These are phyloP conservation scores for Pythium periplocum DNA, from an alignment of 352 stramenopile genomes.

Conservation along the genomic window DNA sequence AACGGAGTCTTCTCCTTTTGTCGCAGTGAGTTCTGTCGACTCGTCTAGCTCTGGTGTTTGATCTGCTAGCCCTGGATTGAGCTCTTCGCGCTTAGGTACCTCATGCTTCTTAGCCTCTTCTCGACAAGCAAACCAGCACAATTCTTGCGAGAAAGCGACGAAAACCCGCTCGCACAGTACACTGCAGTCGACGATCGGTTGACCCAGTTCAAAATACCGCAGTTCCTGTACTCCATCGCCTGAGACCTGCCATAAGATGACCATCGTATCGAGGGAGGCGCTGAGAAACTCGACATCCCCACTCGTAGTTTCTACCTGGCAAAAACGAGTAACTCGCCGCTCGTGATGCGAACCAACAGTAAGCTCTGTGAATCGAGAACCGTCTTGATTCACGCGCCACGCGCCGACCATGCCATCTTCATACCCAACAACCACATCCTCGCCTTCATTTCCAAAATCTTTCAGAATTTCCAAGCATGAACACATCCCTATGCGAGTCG, in stretches of 20 bases:
- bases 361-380: slow-evolving; percentile 20
- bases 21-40: too few species aligned
- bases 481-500: slow-evolving; percentile 12
- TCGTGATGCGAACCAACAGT: slow-evolving; percentile 30
- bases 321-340: slow-evolving; percentile 33
- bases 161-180: slow-evolving; percentile 17
- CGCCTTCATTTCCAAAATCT: not conserved
- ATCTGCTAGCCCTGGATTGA: too few species aligned
- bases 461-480: slow-evolving; percentile 34
- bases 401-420: slow-evolving; percentile 45
- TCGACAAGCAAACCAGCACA: slow-evolving; percentile 19
- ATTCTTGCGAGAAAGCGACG: slow-evolving; percentile 30
- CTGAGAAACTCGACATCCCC: slow-evolving; percentile 26
- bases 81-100: too few species aligned
- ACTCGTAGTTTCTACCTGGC: slow-evolving; percentile 3
- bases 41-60: too few species aligned
- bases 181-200: slow-evolving; percentile 38
- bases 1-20: too few species aligned
- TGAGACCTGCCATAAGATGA: slow-evolving; percentile 46
- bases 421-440: slow-evolving; percentile 31
- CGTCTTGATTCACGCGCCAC: slow-evolving; percentile 24
- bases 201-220: slow-evolving; percentile 58
- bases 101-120: too few species aligned
- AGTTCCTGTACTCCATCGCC: slow-evolving; percentile 31
- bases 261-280: slow-evolving; percentile 58